A percentile compares a stretch with the other conserved stretches of the same genome.
phyloP scores from a whole-genome alignment of 2,329 filamentous ascomycete genomes.

The Camptophora hylomeconis region DNA sequence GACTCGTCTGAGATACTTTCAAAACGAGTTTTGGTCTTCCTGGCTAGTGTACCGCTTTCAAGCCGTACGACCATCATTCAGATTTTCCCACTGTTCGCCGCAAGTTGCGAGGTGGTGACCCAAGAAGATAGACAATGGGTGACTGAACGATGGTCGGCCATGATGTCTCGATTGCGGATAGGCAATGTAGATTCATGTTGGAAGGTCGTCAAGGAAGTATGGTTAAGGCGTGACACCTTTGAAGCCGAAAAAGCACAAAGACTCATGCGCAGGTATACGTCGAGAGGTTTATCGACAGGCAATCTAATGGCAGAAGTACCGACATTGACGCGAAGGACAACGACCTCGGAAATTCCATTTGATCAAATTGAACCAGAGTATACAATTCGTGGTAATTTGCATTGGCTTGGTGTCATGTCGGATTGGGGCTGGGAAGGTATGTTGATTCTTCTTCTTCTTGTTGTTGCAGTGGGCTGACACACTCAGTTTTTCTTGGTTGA shows the following conservation, averaged over 20 bases:
- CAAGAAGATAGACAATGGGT: slow-evolving; percentile 53
- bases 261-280: slow-evolving; percentile 9
- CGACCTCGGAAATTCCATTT: slow-evolving; percentile 3
- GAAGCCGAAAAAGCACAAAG: slow-evolving; percentile 28
- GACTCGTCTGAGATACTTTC: slow-evolving; percentile 44
- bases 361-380: slow-evolving; percentile 39
- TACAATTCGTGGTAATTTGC: slow-evolving; percentile 51
- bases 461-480: slow-evolving; percentile 8
- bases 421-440: slow-evolving; percentile 62
- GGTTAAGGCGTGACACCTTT: slow-evolving; percentile 47
- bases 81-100: slow-evolving; percentile 55
- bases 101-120: slow-evolving; percentile 49
- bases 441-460: slow-evolving; percentile 19
- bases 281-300: background rate
- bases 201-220: slow-evolving; percentile 54
- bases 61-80: slow-evolving; percentile 55
- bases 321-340: slow-evolving; percentile 3
- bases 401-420: slow-evolving; percentile 60
- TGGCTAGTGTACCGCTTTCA: slow-evolving; percentile 50
- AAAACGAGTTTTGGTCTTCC: slow-evolving; percentile 45
- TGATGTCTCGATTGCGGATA: slow-evolving; percentile 50
- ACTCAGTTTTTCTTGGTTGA: slow-evolving; percentile 29
- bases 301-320: background rate
- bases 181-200: slow-evolving; percentile 54
- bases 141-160: slow-evolving; percentile 46